phyloP scores from a whole-genome alignment of 1,284 basidiomycete species.

The Cryptococcus depauperatus region DNA sequence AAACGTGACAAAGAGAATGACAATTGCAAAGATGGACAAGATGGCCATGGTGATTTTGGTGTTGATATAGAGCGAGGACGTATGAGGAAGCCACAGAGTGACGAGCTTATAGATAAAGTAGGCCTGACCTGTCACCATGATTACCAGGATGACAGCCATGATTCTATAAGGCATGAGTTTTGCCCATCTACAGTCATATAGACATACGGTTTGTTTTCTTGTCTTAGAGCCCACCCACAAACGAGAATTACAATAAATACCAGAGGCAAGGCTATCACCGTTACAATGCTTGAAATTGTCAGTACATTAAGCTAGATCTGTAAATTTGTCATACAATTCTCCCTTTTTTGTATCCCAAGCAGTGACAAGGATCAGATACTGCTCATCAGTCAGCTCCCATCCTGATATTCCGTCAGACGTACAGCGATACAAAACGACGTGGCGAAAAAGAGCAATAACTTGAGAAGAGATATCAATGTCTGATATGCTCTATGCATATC shows the following conservation, averaged over 20 bases:
- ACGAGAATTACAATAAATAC: conserved; percentile 63
- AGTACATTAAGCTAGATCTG: no score
- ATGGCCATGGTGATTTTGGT: conserved; percentile 35
- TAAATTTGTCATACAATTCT: conserved; percentile 59
- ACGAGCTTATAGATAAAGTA: conserved; percentile 58
- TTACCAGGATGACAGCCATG: conserved; percentile 72
- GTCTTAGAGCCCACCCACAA: conserved; percentile 24
- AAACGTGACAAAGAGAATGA: conserved; percentile 31
- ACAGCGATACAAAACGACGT: conserved; percentile 77
- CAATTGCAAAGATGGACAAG: conserved; percentile 35
- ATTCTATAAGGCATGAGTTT: conserved; percentile 49
- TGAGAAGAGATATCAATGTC: conserved; percentile 75
- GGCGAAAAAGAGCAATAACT: conserved; percentile 84
- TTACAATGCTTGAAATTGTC: conserved; percentile 64
- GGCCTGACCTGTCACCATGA: conserved; percentile 68
- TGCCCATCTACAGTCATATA: not conserved
- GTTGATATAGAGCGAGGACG: conserved; percentile 22
- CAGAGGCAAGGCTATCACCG: conserved; percentile 71
- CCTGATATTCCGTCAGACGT: conserved; percentile 10
- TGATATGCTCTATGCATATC: conserved; percentile 75
- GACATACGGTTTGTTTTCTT: conserved; percentile 26
- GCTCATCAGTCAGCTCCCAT: not conserved
- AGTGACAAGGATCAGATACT: conserved; percentile 35
- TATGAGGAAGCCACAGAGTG: conserved; percentile 27
- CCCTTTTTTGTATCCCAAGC: conserved; percentile 22